Conservation (phyloP, 805 yeast genomes). For the Blastobotrys mokoenaii region DNA sequence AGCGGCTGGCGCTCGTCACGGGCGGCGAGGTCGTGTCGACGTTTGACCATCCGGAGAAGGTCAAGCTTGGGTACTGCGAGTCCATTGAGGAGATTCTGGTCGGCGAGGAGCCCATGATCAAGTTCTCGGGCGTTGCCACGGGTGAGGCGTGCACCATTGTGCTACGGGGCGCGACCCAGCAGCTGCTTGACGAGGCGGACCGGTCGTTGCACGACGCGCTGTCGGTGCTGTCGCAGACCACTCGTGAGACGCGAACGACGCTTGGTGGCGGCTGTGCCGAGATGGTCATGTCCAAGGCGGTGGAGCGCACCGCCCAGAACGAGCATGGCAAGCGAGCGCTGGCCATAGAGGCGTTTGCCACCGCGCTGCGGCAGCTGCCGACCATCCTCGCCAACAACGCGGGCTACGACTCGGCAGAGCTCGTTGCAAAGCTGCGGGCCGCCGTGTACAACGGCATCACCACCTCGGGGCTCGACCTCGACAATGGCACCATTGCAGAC, state of each 20-base stretch:
- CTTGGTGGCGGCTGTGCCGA: conserved; percentile 94
- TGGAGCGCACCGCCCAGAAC: conserved; percentile 84
- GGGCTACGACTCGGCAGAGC: conserved; percentile 88
- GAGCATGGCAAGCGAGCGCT: conserved; percentile 88
- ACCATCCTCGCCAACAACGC: conserved; percentile 95
- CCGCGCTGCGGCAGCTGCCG: conserved; percentile 90
- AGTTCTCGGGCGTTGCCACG: conserved; percentile 90
- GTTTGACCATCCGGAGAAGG: conserved; percentile 84
- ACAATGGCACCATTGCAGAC: conserved; percentile 78
- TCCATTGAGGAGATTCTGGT: conserved; percentile 82
- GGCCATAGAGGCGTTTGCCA: conserved; percentile 91
- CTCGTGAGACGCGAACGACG: conserved; percentile 83
- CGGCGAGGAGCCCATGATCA: conserved; percentile 86
- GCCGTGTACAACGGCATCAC: conserved; percentile 87
- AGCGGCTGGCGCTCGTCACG: conserved; percentile 89
- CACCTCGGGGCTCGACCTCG: conserved; percentile 84
- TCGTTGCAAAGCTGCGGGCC: conserved; percentile 83
- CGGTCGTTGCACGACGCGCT: conserved; percentile 95
- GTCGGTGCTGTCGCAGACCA: conserved; percentile 90
- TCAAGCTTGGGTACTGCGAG: conserved; percentile 82
- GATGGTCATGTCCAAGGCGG: conserved; percentile 96
- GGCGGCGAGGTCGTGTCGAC: conserved; percentile 98
- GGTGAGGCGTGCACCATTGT: conserved; percentile 96
- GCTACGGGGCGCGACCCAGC: conserved; percentile 95
- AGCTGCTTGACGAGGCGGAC: conserved; percentile 92